Base-by-base conservation (phyloP, 768 basidiomycete genomes). In the Filobasidium floriforme region DNA sequence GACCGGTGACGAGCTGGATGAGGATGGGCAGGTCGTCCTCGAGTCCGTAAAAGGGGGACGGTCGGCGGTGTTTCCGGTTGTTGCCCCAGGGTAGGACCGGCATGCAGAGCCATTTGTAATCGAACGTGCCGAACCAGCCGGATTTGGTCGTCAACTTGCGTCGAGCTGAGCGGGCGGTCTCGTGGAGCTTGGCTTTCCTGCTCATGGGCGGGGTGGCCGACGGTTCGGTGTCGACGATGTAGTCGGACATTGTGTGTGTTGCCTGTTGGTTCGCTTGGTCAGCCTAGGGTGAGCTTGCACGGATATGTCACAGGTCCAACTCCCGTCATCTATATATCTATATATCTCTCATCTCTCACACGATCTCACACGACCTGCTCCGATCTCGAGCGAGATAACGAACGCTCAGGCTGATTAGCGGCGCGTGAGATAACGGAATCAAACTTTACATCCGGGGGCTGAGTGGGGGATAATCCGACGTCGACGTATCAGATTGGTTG, bases 41-140 rank as follows among this genome's bases (percentile, higher is more conserved):
- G 7, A 90, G 79, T 1, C 85, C 85, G 70, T 89, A 90, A 79
- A 90, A 91, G 0, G 89, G 89, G 0, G 89, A 87, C 11, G 76
- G 69, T 19, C 79, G 75, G 10, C 76, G 72, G 18, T 65, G 66
- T 37, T 65, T 73, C 19, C 80, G 77, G 22, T 66, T 61, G 19
- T 76, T 75, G 29, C 81, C 75, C 72, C 84, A 89, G 0, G 89
- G 89, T 0, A 89, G 80, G 0, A 80, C 77, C 1, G 89, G 89
- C 22, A 81, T 83, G 74, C 89, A 90, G 63, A 89, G 82, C 83
- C 84, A 81, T 19, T 79, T 82, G 72, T 88, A 90, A 79, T 90
- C 85, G 73, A 90, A 91, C 74, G 87, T 87, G 0, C 89, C 89
- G n/a, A 90, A 65, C 89, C 89, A 91, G 9, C 89, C 89, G 52